phyloP scores from a whole-genome alignment of 2,329 filamentous ascomycete species.

The Sporothrix humicola region DNA sequence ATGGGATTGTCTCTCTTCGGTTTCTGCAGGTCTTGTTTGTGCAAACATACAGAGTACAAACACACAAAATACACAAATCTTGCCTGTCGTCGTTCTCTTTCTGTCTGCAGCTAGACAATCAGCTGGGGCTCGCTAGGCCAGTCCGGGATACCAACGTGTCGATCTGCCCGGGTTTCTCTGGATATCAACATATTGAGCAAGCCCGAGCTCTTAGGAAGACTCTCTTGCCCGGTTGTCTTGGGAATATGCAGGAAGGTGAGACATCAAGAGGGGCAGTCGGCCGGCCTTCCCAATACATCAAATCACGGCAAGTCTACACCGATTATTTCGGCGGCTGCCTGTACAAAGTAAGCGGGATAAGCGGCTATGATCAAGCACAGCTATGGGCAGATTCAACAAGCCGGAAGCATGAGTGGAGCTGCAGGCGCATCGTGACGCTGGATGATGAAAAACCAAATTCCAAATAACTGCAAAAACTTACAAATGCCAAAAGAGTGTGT shows the following conservation, averaged over 20 bases:
- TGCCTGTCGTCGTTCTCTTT: background rate
- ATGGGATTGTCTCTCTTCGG: background rate
- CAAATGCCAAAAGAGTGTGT: background rate
- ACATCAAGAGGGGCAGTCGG: background rate
- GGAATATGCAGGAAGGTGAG: background rate
- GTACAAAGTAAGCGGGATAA: background rate
- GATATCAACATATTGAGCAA: background rate
- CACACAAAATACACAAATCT: no score
- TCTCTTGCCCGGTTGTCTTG: background rate
- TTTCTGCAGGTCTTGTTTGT: constrained; percentile 6
- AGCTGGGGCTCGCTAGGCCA: background rate
- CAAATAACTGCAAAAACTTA: background rate
- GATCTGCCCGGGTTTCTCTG: background rate
- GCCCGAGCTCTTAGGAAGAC: background rate
- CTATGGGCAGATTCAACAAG: background rate
- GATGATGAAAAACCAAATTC: background rate
- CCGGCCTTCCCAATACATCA: background rate
- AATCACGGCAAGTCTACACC: background rate
- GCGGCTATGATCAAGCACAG: background rate
- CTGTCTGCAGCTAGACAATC: background rate
- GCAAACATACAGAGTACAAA: no score
- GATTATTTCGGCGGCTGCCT: background rate
- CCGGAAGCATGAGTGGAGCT: background rate
- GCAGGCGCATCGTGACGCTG: background rate
- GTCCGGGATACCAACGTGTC: background rate